These are phyloP conservation scores for Malus hybrid DNA, from an alignment of 331 rosid species.

Conservation along the genomic window DNA sequence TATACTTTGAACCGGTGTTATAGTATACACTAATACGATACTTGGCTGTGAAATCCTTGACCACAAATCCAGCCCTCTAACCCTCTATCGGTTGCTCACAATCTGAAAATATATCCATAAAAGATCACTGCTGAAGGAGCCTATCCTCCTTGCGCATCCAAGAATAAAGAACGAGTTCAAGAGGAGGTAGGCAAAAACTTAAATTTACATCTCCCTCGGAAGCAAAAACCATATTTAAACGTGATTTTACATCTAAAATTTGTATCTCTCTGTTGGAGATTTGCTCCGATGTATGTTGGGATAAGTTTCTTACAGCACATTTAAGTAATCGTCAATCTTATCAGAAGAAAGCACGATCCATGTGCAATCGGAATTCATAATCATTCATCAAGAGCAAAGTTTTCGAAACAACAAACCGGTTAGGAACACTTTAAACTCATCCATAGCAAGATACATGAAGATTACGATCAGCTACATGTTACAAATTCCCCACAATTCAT, in stretches of 20 bases:
- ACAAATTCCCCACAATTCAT: neutral
- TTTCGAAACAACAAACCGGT: neutral
- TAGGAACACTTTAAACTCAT: neutral
- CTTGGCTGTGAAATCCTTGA: neutral
- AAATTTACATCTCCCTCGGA: neutral
- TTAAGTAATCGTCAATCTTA: too few relatives aligned
- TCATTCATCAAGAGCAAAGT: neutral
- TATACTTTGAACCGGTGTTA: neutral
- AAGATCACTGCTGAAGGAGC: neutral
- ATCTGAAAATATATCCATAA: neutral
- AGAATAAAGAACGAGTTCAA: neutral
- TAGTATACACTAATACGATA: neutral
- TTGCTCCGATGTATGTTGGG: neutral
- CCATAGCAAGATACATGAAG: neutral
- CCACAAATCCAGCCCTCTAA: neutral
- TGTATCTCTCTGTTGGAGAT: neutral
- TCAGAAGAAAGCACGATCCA: too few relatives aligned
- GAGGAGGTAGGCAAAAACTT: neutral
- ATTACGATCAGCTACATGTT: neutral
- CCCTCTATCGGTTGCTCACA: neutral
- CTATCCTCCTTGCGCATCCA: neutral
- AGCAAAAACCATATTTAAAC: neutral
- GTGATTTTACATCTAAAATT: neutral
- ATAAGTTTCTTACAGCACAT: too few relatives aligned
- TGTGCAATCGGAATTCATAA: too few relatives aligned